Conservation (phyloP, 352 stramenopile genomes). For the Pythium volutum region DNA sequence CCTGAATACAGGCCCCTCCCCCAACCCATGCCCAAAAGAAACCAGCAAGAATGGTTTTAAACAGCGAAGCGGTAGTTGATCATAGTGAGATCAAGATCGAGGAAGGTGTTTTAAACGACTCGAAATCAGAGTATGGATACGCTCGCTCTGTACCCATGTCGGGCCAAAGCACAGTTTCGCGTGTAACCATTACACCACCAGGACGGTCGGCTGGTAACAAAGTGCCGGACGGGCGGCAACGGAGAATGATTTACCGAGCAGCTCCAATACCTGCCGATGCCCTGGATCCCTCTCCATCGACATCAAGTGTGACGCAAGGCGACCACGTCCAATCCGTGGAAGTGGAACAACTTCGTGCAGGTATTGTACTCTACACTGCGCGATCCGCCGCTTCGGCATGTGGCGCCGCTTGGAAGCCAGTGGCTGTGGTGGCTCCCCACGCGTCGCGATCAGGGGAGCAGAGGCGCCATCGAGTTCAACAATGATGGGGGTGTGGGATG, state of each 20-base stretch:
- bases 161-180: conserved; percentile 23
- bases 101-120: conserved; percentile 14
- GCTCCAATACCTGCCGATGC: conserved; percentile 4
- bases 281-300: neutral
- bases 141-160: conserved; percentile 21
- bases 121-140: neutral
- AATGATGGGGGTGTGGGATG: conserved; percentile 13
- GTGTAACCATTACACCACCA: conserved; percentile 12
- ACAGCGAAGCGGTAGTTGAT: neutral
- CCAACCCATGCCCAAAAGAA: neutral
- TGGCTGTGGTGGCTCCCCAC: neutral
- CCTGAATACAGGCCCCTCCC: neutral
- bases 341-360: neutral
- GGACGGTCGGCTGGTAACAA: conserved; percentile 1
- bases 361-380: neutral
- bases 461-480: conserved; percentile 5
- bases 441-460: neutral
- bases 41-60: conserved; percentile 6
- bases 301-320: neutral
- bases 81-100: conserved; percentile 7
- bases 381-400: neutral
- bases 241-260: neutral
- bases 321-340: neutral
- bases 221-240: too few species aligned
- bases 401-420: neutral